phyloP scores from a whole-genome alignment of 495 filamentous ascomycete species.

The Penicillium diatomitis region DNA sequence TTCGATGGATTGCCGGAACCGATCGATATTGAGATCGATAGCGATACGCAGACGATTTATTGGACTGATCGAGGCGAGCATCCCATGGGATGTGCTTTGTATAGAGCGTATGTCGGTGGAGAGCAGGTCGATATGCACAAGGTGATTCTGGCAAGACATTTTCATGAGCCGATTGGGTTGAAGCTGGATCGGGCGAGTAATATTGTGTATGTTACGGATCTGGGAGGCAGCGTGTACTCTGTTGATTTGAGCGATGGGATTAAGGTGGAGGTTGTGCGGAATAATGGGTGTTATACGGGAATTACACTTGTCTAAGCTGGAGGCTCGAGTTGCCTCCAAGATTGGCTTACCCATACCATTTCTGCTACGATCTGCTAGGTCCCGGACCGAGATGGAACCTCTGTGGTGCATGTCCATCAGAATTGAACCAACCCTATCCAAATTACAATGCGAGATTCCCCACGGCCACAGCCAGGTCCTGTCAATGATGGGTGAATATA shows the following conservation, averaged over 20 bases:
- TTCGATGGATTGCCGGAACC: conserved; percentile 41
- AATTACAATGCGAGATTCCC: too few relatives aligned
- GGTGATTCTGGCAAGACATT: conserved; percentile 29
- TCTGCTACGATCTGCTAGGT: too few relatives aligned
- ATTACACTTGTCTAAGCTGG: conserved; percentile 11
- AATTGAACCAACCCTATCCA: too few relatives aligned
- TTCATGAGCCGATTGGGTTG: conserved; percentile 35
- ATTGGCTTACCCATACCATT: too few relatives aligned
- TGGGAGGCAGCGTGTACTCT: conserved; percentile 38
- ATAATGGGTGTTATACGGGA: conserved; percentile 22
- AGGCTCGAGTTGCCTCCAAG: too few relatives aligned
- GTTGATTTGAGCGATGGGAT: conserved; percentile 33
- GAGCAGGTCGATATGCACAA: conserved; percentile 13
- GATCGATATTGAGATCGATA: conserved; percentile 45
- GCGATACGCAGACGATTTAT: conserved; percentile 28
- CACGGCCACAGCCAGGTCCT: too few relatives aligned
- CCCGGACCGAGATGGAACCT: too few relatives aligned
- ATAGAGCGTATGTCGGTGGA: conserved; percentile 14
- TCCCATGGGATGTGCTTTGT: conserved; percentile 21
- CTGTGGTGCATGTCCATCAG: too few relatives aligned
- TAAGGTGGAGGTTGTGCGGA: conserved; percentile 23
- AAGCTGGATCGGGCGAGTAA: conserved; percentile 28
- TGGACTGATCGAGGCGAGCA: conserved; percentile 50
- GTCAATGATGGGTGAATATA: too few relatives aligned
- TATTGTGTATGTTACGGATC: conserved; percentile 35